Percentiles rank a stretch among this genome's conserved stretches.
phyloP scores from a whole-genome alignment of 129 eudicot genomes.

The sunflower (Helianthus annuus) region HanXRQr2.0-SUNRISE NC_035446.2:9383847-9384346 shows the following conservation, averaged over 20 bases:
- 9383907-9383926: slow-evolving; percentile 66
- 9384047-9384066: slow-evolving; percentile 13
- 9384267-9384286: slow-evolving; percentile 17
- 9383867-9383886: slow-evolving; percentile 65
- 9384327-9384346: slow-evolving; percentile 1
- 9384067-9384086: slow-evolving; percentile 19
- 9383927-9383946: slow-evolving; percentile 72
- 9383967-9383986: slow-evolving; percentile 35
- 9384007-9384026: slow-evolving; percentile 7
- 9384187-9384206: not conserved
- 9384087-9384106: not conserved
- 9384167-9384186: slow-evolving; percentile 6
- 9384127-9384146: slow-evolving; percentile 8
- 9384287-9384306: slow-evolving; percentile 3
- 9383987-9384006: not conserved
- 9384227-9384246: slow-evolving; percentile 23
- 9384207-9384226: slow-evolving; percentile 23
- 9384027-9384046: not conserved
- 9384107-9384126: slow-evolving; percentile 16
- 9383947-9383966: slow-evolving; percentile 61
- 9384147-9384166: not conserved
- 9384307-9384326: not conserved
- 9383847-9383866: slow-evolving; percentile 67
- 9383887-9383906: slow-evolving; percentile 48
- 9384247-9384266: not conserved